Evolutionary conservation across 768 basidiomycete genomes (phyloP).

Genomic region (Mycena maculata): DNA sequence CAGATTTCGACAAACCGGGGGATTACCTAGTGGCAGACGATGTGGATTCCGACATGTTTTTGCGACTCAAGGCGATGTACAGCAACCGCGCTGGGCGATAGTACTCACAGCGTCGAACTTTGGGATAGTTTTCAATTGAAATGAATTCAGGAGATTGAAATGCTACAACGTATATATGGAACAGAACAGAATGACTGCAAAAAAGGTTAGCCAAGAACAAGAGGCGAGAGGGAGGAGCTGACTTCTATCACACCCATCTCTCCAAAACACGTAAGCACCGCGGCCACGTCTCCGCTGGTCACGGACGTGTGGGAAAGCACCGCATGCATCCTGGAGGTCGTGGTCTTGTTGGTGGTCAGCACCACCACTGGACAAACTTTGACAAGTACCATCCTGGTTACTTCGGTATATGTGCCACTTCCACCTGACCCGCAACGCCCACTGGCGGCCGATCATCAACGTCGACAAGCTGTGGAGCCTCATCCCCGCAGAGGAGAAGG

Average conservation of each 20-base stretch:
- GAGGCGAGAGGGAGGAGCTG: too few relatives aligned
- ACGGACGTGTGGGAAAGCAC: conserved; percentile 99
- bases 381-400: conserved; percentile 99
- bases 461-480: conserved; percentile 99
- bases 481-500: too few relatives aligned
- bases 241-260: too few relatives aligned
- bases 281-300: conserved; percentile 99
- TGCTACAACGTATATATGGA: too few relatives aligned
- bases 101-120: too few relatives aligned
- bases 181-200: too few relatives aligned
- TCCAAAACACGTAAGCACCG: conserved; percentile 99
- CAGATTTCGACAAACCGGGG: background rate
- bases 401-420: conserved; percentile 99
- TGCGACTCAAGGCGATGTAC: background rate
- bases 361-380: conserved; percentile 99
- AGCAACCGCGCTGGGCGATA: too few relatives aligned
- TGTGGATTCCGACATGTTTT: background rate
- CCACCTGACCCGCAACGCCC: conserved; percentile 91
- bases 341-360: conserved; percentile 99
- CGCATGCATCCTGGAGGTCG: conserved; percentile 99
- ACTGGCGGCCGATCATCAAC: conserved; percentile 97
- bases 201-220: too few relatives aligned
- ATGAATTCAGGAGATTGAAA: too few relatives aligned
- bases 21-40: background rate
- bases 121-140: too few relatives aligned